phyloP scores from a whole-genome alignment of 2,329 filamentous ascomycete species.

The Aspergillus vadensis region DNA sequence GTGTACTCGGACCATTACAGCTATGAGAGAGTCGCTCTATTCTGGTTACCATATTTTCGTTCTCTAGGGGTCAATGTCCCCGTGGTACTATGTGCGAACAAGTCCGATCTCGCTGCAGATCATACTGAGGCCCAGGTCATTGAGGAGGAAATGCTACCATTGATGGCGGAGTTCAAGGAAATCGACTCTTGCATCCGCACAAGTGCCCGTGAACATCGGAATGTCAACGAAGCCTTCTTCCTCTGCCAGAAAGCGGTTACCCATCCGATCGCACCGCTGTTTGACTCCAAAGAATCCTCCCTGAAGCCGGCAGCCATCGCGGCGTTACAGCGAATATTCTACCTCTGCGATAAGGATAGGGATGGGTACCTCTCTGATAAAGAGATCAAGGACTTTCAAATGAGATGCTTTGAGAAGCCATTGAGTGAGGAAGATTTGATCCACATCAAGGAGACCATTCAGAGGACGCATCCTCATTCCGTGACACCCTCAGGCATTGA shows the following conservation, averaged over 20 bases:
- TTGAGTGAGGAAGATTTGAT: slow-evolving; percentile 77
- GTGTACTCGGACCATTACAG: slow-evolving; percentile 99
- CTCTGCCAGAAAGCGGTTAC: slow-evolving; percentile 98
- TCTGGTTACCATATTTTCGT: slow-evolving; percentile 98
- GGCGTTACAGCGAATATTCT: slow-evolving; percentile 88
- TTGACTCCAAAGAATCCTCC: slow-evolving; percentile 88
- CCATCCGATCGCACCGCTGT: slow-evolving; percentile 92
- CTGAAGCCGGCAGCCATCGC: slow-evolving; percentile 88
- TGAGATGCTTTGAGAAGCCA: slow-evolving; percentile 87
- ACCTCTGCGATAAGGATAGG: slow-evolving; percentile 93
- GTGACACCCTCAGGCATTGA: slow-evolving; percentile 73
- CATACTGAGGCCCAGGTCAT: slow-evolving; percentile 80
- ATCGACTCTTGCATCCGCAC: slow-evolving; percentile 97
- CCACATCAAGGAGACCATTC: slow-evolving; percentile 87
- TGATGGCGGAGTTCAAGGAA: slow-evolving; percentile 98
- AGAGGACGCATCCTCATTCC: slow-evolving; percentile 65
- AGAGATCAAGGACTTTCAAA: slow-evolving; percentile 89
- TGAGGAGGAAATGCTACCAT: slow-evolving; percentile 95
- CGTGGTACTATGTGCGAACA: slow-evolving; percentile 95
- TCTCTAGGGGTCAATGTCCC: slow-evolving; percentile 98
- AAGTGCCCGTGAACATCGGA: slow-evolving; percentile 86
- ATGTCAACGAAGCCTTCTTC: slow-evolving; percentile 96
- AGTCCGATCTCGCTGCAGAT: slow-evolving; percentile 80
- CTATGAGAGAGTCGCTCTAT: slow-evolving; percentile 93
- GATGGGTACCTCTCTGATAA: slow-evolving; percentile 88